Percentiles rank a stretch among this genome's conserved stretches.
Evolutionary conservation across 2,329 filamentous ascomycete genomes (phyloP).

Genomic region (Paraconiothyrium sp.): DNA sequence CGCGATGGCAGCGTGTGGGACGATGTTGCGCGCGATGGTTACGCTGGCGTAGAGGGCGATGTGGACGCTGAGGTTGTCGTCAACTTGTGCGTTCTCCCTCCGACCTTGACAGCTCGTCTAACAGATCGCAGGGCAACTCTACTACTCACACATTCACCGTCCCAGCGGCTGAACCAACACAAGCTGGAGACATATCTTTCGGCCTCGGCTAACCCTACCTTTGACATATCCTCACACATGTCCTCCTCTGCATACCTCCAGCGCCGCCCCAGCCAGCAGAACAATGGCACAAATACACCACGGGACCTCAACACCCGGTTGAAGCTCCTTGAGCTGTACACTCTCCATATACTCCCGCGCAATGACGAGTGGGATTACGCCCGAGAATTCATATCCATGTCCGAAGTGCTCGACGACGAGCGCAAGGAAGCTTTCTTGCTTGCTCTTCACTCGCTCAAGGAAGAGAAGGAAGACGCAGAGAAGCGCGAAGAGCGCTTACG

Average conservation of each 20-base stretch:
- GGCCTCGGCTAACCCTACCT: constrained; percentile 74
- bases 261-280: constrained; percentile 42
- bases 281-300: constrained; percentile 79
- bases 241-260: constrained; percentile 53
- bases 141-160: constrained; percentile 86
- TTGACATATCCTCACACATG: constrained; percentile 75
- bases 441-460: constrained; percentile 82
- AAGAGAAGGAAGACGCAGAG: constrained; percentile 81
- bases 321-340: constrained; percentile 94
- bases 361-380: constrained; percentile 98
- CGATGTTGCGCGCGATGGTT: constrained; percentile 86
- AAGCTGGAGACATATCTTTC: constrained; percentile 90
- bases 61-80: constrained; percentile 96
- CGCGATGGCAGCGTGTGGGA: constrained; percentile 95
- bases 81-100: constrained; percentile 70
- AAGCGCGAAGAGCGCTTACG: constrained; percentile 69
- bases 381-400: constrained; percentile 86
- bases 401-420: constrained; percentile 90
- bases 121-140: constrained; percentile 75
- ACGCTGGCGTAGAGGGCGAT: constrained; percentile 86
- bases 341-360: constrained; percentile 89
- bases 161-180: constrained; percentile 85
- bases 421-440: constrained; percentile 87
- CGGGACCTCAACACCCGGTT: constrained; percentile 84
- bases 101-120: constrained; percentile 12